Conservation (phyloP, 345 rosid genomes). For the Corymbia maculata region DNA sequence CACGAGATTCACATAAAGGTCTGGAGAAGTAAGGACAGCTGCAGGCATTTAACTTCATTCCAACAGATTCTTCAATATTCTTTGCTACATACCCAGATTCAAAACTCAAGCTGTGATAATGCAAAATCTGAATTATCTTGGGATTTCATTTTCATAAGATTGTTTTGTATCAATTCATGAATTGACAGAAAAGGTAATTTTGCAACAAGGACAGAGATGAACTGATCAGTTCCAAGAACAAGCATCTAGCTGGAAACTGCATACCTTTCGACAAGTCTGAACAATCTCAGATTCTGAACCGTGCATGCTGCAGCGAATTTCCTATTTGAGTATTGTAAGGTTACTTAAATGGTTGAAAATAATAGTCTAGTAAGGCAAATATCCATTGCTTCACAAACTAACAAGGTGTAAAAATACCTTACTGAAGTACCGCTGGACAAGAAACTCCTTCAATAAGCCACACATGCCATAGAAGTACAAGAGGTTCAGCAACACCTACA, state of each 20-base stretch:
- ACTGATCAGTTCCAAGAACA: background rate
- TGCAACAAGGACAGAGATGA: background rate
- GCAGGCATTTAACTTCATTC: background rate
- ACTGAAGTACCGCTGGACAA: slow-evolving; percentile 63
- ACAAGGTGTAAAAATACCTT: slow-evolving; percentile 20
- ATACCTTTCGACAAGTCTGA: slow-evolving; percentile 41
- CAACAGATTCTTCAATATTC: background rate
- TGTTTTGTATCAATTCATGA: background rate
- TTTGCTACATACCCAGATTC: background rate
- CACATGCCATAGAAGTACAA: slow-evolving; percentile 65
- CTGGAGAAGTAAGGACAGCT: background rate
- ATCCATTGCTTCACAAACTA: background rate
- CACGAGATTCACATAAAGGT: background rate
- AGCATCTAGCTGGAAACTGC: background rate
- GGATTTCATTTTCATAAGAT: background rate
- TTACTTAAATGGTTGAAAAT: background rate
- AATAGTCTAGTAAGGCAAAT: background rate
- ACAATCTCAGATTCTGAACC: slow-evolving; percentile 34
- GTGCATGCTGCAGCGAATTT: slow-evolving; percentile 26
- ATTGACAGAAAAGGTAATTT: background rate
- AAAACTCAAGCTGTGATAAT: background rate
- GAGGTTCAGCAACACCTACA: slow-evolving; percentile 48
- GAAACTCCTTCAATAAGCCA: slow-evolving; percentile 47
- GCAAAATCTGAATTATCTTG: background rate
- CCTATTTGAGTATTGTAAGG: slow-evolving; percentile 10